Base-by-base conservation (phyloP, 164 flowering plant genomes). In the Macadamia tetraphylla region DNA sequence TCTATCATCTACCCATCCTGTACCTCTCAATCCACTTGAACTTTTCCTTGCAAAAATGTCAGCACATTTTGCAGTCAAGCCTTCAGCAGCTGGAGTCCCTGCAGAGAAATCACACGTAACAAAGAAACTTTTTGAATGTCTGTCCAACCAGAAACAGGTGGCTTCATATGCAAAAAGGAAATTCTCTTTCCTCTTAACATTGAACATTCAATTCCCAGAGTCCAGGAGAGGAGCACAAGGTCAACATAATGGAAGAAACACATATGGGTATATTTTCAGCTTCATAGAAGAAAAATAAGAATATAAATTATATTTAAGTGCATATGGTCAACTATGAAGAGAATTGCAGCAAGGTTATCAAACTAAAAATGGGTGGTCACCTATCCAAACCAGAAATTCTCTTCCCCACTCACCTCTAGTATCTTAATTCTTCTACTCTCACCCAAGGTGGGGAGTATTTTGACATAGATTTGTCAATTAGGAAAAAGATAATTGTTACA, bases 61-160 rank as follows among this genome's bases (percentile, higher is more conserved):
- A 62, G 6, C 49, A 52, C 29, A n/a, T 29, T 68, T 76, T 64
- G 52, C 31, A 18, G 60, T 67, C 51, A 67, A 69, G 57, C 69
- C 59, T 67, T 66, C 69, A 7, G 51, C 46, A 60, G 62, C 46
- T 67, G 64, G 35, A 58, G 29, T 31, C 52, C 72, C 76, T 68
- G 57, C 6, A 60, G n/a, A 68, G 14, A 40, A 62, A 29, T 12
- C 18, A 61, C 29, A 56, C 4, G 11, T 3, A 46, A 3, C 9
- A 12, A 23, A 40, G 18, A 23, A 63, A 48, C 1, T 23, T 46
- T n/a, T 48, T 9, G 7, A 51, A 43, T 18, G 52, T 53, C 9
- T 57, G 42, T 64, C 31, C 6, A 44, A 15, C 29, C 15, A 35
- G 5, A 35, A 35, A 35, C 40, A 35, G 40, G 40, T 35, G 40